A percentile compares a stretch with the other conserved stretches of the same genome.
Evolutionary conservation across 2,329 filamentous ascomycete genomes (phyloP).

Genomic region (Chaetomiaceae sp.): DNA sequence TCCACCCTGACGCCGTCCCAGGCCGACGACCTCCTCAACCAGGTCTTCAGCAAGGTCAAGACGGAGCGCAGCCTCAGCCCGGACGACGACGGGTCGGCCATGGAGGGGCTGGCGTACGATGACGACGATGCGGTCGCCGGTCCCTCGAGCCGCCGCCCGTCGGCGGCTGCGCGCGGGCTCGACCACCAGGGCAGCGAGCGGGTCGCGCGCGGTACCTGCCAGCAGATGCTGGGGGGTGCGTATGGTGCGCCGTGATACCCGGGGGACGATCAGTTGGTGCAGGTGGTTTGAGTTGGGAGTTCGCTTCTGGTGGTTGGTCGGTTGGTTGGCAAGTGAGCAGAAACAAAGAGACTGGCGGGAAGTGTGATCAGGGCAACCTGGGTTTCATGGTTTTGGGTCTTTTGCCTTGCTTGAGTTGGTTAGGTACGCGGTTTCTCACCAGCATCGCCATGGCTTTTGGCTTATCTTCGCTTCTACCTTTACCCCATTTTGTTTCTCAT

Average conservation of each 20-base stretch:
- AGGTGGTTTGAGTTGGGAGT: too few species aligned
- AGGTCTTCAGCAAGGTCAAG: conserved; percentile 24
- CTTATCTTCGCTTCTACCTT: too few species aligned
- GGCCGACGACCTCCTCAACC: conserved; percentile 28
- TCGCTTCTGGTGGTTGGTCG: too few species aligned
- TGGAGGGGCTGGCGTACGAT: conserved; percentile 14
- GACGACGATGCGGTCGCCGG: neutral
- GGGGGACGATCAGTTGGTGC: too few species aligned
- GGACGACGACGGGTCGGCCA: conserved; percentile 20
- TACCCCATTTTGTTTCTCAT: too few species aligned
- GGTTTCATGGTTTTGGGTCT: too few species aligned
- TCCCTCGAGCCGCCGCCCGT: neutral
- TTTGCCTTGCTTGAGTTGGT: too few species aligned
- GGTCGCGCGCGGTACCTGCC: conserved; percentile 34
- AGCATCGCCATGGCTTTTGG: too few species aligned
- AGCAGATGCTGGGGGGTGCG: conserved; percentile 25
- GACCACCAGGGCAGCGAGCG: conserved; percentile 28
- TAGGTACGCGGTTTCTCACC: too few species aligned
- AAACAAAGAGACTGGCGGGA: too few species aligned
- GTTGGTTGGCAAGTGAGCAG: too few species aligned
- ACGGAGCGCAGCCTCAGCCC: conserved; percentile 19
- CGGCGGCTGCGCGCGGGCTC: conserved; percentile 3
- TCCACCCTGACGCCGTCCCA: conserved; percentile 29
- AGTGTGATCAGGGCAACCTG: too few species aligned
- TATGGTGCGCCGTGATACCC: conserved; percentile 14